A percentile compares a stretch with the other conserved stretches of the same genome.
phyloP scores from a whole-genome alignment of 1,139 yeast species.

The Hansenula sp. region DNA sequence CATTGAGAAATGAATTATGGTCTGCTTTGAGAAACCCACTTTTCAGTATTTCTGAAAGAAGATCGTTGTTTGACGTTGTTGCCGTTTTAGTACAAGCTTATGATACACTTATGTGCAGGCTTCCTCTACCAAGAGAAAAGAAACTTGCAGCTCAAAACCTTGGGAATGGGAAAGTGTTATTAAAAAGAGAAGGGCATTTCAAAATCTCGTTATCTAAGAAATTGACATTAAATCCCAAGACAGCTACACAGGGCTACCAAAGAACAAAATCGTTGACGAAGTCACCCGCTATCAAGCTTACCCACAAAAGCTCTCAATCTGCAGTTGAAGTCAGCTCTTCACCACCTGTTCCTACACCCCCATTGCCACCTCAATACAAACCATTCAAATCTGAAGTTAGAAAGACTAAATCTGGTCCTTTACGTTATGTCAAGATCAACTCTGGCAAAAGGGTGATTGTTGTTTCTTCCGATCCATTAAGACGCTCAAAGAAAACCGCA shows the following conservation, averaged over 20 bases:
- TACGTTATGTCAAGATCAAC: slow-evolving; percentile 23
- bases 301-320: slow-evolving; percentile 3
- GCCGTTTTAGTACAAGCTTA: slow-evolving; percentile 64
- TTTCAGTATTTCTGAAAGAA: slow-evolving; percentile 54
- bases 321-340: background rate
- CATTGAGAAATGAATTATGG: slow-evolving; percentile 65
- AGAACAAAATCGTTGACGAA: slow-evolving; percentile 7
- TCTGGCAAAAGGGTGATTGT: slow-evolving; percentile 11
- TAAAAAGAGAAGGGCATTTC: slow-evolving; percentile 32
- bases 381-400: slow-evolving; percentile 16
- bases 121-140: slow-evolving; percentile 67
- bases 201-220: slow-evolving; percentile 28
- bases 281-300: slow-evolving; percentile 5
- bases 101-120: slow-evolving; percentile 55
- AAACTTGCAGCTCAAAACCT: slow-evolving; percentile 55
- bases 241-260: slow-evolving; percentile 4
- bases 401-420: slow-evolving; percentile 16
- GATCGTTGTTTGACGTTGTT: slow-evolving; percentile 61
- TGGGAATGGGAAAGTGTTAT: slow-evolving; percentile 24
- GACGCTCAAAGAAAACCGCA: slow-evolving; percentile 8
- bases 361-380: slow-evolving; percentile 11
- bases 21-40: slow-evolving; percentile 59
- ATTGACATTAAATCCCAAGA: slow-evolving; percentile 6
- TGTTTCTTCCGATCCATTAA: slow-evolving; percentile 22
- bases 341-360: no score